Evolutionary conservation across 208 protist species (phyloP), one percentile per base, ranked within the genome.

Genomic region (Trichomonas gallinae): DNA sequence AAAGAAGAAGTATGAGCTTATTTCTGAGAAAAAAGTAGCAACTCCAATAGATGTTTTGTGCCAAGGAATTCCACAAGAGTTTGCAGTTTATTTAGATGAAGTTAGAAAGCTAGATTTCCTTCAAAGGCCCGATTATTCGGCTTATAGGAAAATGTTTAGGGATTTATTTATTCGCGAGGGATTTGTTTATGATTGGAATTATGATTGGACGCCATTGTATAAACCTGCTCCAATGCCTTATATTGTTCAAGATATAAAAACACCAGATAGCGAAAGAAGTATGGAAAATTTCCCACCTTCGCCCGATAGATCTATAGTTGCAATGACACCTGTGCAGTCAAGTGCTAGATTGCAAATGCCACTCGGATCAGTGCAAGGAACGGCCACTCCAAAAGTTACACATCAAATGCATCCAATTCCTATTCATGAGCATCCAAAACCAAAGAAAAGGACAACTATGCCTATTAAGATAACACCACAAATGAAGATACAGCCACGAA

Each of bases 1-100:
- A 13, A 99, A 99, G 97, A 98, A 99, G 97, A 99, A 99, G 97
- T 99, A 99, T 97, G 98, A 99, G 87, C 98, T 98, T 96, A 99
- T 99, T 97, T 98, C 97, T 45, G 98, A 99, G 97, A 98, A 98
- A 96, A 99, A 99, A 98, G 98, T 98, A 97, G 97, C 97, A 36
- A 99, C 98, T 10, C 97, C 98, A 36, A 97, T 99, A 42, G 99
- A 99, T 96, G 96, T 97, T 23, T 98, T 99, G 15, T 99, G 99
- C 98, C 98, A 98, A 91, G 98, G 97, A 13, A 96, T 96, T 85
- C 96, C 96, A 51, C 46, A 72, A 51, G 99, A 99, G 98, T 99
- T 99, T 98, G 98, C 98, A 31, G 98, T 98, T 8, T 99, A 99
- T 97, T 97, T 99, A 58, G 99, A 99, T 97, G 99, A 99, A 98